Conservation (phyloP, 768 basidiomycete species). For the Gelatoporia subvermispora region DNA sequence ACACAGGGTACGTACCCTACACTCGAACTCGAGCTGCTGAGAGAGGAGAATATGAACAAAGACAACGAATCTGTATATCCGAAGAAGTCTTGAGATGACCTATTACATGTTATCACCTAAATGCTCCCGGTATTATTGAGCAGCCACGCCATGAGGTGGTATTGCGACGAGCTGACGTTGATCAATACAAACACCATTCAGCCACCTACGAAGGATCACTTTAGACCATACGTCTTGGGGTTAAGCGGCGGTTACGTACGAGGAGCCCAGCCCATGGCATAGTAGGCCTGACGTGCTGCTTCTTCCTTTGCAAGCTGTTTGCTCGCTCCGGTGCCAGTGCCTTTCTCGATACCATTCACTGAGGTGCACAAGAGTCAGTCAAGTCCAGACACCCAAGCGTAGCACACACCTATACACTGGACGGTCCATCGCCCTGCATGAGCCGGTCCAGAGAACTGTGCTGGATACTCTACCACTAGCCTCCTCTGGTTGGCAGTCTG, state of each 20-base stretch:
- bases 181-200: no score
- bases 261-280: constrained; percentile 70
- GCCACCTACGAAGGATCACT: no score
- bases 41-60: no score
- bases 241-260: constrained; percentile 18
- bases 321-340: constrained; percentile 56
- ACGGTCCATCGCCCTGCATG: constrained; percentile 68
- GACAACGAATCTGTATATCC: no score
- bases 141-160: background rate
- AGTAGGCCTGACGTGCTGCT: constrained; percentile 66
- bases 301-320: constrained; percentile 79
- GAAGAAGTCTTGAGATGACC: no score
- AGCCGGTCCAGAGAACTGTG: constrained; percentile 56
- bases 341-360: constrained; percentile 72
- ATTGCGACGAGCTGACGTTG: no score
- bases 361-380: background rate
- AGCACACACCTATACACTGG: constrained; percentile 58
- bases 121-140: no score
- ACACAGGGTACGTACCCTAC: no score
- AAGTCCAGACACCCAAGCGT: no score
- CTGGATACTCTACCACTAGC: constrained; percentile 55
- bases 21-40: no score
- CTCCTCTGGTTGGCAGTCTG: constrained; percentile 66
- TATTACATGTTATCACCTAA: no score
- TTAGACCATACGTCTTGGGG: no score